Percentiles rank a stretch among this genome's conserved stretches.
These are phyloP conservation scores for Citrullus mucosospermus DNA, from an alignment of 306 rosid species.

Conservation along the genomic window DNA sequence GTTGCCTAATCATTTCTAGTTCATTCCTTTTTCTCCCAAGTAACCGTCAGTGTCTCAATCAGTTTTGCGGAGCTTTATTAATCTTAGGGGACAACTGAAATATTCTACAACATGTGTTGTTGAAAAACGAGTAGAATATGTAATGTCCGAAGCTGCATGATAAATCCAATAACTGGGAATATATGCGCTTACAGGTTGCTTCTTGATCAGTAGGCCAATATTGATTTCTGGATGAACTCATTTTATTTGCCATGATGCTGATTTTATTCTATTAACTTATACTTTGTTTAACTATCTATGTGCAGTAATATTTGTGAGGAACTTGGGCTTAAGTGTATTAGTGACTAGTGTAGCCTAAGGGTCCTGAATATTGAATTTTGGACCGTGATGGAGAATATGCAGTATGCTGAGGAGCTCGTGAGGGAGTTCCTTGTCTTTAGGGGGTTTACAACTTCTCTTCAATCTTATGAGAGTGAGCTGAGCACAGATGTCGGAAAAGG, in stretches of 20 bases:
- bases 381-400: conserved; percentile 67
- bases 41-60: neutral
- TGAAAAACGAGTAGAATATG: neutral
- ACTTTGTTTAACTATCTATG: neutral
- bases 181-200: neutral
- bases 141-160: neutral
- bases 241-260: neutral
- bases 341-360: neutral
- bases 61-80: neutral
- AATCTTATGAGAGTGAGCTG: conserved; percentile 67
- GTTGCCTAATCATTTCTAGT: neutral
- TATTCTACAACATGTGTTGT: neutral
- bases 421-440: conserved; percentile 83
- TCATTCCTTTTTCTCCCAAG: neutral
- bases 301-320: neutral
- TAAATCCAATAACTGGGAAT: neutral
- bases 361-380: neutral
- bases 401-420: conserved; percentile 81
- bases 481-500: conserved; percentile 59
- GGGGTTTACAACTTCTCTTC: conserved; percentile 75
- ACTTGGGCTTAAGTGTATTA: neutral
- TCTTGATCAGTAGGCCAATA: neutral
- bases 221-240: neutral
- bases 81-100: neutral
- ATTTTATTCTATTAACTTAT: neutral